Evolutionary conservation across 208 protist genomes (phyloP), one percentile per base, ranked within the genome.

Genomic region (Wallacemonas rigidus): DNA sequence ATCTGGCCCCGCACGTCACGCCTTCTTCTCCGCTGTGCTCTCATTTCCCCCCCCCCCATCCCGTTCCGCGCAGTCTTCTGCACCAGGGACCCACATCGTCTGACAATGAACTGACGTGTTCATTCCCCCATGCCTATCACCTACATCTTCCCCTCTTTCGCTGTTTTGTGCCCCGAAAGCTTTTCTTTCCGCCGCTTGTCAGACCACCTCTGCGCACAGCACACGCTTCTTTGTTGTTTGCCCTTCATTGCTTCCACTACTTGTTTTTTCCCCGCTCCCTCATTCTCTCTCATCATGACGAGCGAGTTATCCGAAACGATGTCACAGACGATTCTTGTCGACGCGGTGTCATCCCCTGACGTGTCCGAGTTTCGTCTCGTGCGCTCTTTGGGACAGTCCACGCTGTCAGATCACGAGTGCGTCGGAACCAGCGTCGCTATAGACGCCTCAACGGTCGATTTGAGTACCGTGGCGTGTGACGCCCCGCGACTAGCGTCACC

Each of bases 261-360:
- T 65, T 71, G 0, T 77, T 9, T n/a, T 72, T 8, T 17, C 55
- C 5, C 36, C 43, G 53, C 40, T 3, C 51, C n/a, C 1, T 6
- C 51, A 7, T n/a, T n/a, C 51, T n/a, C n/a, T 53, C 1, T 38
- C n/a, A 12, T 54, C 44, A 44, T 78, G 65, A n/a, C 43, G 11
- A 48, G 68, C 14, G 64, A 75, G 8, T 51, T 61, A n/a, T 40
- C 68, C 14, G 15, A 45, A 43, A 45, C 77, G 47, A 67, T 81
- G 63, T 80, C 84, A 0, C 73, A 73, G 17, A 74, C 84, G 63
- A 72, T 86, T 48, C 74, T 74, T 1, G 8, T 48, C 9, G 74
- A 76, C 53, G 68, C 78, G 51, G 60, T 67, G 17, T 72, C 79
- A 51, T 77, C 79, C 5, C 43, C 60, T 38, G 60, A 44, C 38